These are phyloP conservation scores for Didymella exigua DNA, from an alignment of 2,329 filamentous ascomycete genomes.

Conservation along the genomic window DNA sequence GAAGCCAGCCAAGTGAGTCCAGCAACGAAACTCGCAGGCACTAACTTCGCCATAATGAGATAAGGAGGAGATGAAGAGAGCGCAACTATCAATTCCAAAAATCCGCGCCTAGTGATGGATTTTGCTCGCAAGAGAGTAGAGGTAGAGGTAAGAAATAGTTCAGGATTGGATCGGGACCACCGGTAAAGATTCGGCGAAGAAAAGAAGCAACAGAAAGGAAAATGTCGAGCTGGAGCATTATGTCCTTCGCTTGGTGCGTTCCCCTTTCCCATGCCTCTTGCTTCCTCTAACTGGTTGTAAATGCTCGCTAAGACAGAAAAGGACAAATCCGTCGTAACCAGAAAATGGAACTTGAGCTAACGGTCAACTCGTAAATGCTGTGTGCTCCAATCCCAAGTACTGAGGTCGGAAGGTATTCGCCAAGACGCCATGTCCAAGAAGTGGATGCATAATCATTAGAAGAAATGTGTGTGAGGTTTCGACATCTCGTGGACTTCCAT, in stretches of 20 bases:
- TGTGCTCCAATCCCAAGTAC: constrained; percentile 45
- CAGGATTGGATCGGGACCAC: constrained; percentile 26
- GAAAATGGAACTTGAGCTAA: constrained; percentile 48
- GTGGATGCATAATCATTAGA: constrained; percentile 67
- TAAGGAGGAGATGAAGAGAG: constrained; percentile 25
- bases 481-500: constrained; percentile 99
- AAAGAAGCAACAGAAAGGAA: constrained; percentile 37
- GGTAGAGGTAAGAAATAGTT: constrained; percentile 28
- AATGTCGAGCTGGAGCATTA: constrained; percentile 31
- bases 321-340: constrained; percentile 49
- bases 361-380: constrained; percentile 50
- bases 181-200: constrained; percentile 28
- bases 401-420: constrained; percentile 45
- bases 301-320: constrained; percentile 51
- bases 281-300: constrained; percentile 45
- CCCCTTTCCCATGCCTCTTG: constrained; percentile 30
- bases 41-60: constrained; percentile 26
- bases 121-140: constrained; percentile 18
- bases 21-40: constrained; percentile 20
- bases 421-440: constrained; percentile 51
- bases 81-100: constrained; percentile 22
- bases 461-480: constrained; percentile 99
- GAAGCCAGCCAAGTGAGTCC: constrained; percentile 38
- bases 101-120: constrained; percentile 30
- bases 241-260: constrained; percentile 28